Evolutionary conservation across 495 filamentous ascomycete genomes (phyloP).

Genomic region (Cetradonia linearis): DNA sequence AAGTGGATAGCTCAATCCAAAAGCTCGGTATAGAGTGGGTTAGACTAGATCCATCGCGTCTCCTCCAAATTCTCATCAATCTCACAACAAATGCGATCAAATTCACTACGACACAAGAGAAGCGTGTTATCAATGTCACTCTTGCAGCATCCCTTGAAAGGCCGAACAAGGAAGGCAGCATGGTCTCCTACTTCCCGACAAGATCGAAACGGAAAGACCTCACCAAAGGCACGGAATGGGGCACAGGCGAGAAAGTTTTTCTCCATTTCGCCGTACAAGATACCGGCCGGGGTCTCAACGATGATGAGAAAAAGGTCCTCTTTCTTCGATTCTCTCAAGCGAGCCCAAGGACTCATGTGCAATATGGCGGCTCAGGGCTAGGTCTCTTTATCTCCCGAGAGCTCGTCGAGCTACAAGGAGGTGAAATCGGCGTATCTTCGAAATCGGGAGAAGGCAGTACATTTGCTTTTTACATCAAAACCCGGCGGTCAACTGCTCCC

Average conservation of each 20-base stretch:
- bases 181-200: conserved; percentile 45
- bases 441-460: conserved; percentile 64
- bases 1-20: conserved; percentile 46
- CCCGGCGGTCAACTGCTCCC: conserved; percentile 36
- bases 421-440: conserved; percentile 71
- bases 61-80: conserved; percentile 67
- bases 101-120: conserved; percentile 48
- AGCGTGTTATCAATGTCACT: conserved; percentile 56
- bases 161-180: conserved; percentile 32
- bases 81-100: conserved; percentile 72
- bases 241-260: conserved; percentile 53
- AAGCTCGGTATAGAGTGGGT: conserved; percentile 54
- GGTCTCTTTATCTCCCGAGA: conserved; percentile 74
- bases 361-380: conserved; percentile 74
- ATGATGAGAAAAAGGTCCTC: conserved; percentile 60
- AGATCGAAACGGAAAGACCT: conserved; percentile 38
- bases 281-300: conserved; percentile 65
- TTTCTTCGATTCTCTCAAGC: conserved; percentile 79
- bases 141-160: conserved; percentile 49
- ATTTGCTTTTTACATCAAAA: conserved; percentile 74
- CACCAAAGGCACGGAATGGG: conserved; percentile 53
- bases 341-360: conserved; percentile 63
- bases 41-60: conserved; percentile 55
- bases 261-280: conserved; percentile 68
- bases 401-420: conserved; percentile 71